phyloP scores from a whole-genome alignment of 306 rosid genomes.

The Ziziphus jujuba region DNA sequence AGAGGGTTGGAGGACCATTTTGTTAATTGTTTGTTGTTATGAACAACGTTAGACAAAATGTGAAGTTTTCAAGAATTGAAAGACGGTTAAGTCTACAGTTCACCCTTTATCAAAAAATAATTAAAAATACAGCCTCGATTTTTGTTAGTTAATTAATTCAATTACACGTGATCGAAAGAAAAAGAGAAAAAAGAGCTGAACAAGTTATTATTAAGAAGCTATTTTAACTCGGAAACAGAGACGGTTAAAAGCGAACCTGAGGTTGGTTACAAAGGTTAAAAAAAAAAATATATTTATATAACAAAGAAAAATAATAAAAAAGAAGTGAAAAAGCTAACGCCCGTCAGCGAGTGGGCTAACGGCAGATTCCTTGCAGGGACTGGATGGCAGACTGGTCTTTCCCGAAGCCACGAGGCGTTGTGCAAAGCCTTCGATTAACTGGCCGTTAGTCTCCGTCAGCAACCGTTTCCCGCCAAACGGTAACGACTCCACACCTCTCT shows the following conservation, averaged over 20 bases:
- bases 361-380: slow-evolving; percentile 71
- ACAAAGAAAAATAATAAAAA: not conserved
- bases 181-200: not conserved
- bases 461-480: slow-evolving; percentile 99
- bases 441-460: slow-evolving; percentile 88
- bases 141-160: not conserved
- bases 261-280: slow-evolving; percentile 33
- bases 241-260: slow-evolving; percentile 22
- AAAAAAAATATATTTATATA: not conserved
- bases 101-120: not conserved
- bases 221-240: slow-evolving; percentile 13
- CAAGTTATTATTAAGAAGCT: slow-evolving; percentile 24
- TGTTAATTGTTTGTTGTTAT: too few relatives aligned
- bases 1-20: too few relatives aligned
- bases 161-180: not conserved
- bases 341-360: slow-evolving; percentile 54
- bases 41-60: not conserved
- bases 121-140: not conserved
- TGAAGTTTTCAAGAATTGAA: not conserved
- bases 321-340: slow-evolving; percentile 32
- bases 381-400: slow-evolving; percentile 68
- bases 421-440: slow-evolving; percentile 75
- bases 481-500: slow-evolving; percentile 76
- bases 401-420: slow-evolving; percentile 71
- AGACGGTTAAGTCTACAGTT: not conserved